Evolutionary conservation across 2,329 filamentous ascomycete genomes (phyloP).

Genomic region (Pseudocercospora macadamiae): DNA sequence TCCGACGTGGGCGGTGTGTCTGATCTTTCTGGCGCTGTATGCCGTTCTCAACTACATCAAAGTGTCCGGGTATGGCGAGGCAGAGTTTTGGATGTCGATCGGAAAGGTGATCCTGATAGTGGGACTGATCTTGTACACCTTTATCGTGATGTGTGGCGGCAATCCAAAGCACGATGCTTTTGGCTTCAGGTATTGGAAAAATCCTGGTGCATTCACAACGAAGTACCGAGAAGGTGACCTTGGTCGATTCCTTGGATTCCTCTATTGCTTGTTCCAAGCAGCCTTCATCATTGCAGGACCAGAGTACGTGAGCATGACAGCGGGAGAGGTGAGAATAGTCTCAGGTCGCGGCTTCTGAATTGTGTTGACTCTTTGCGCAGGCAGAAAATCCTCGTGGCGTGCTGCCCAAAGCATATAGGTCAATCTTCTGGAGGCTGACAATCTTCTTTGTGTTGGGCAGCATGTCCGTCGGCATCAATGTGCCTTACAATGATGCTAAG

Average conservation of each 20-base stretch:
- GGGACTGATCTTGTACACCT: constrained; percentile 74
- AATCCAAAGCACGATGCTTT: constrained; percentile 73
- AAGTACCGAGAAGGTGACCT: constrained; percentile 64
- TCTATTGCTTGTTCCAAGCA: constrained; percentile 73
- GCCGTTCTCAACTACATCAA: constrained; percentile 70
- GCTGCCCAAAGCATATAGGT: constrained; percentile 73
- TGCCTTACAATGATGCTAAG: constrained; percentile 69
- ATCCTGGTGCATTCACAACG: constrained; percentile 64
- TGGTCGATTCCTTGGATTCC: constrained; percentile 75
- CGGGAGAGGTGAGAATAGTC: constrained; percentile 51
- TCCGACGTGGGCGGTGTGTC: constrained; percentile 64
- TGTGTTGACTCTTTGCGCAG: constrained; percentile 38
- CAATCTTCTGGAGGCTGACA: constrained; percentile 76
- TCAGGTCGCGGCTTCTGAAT: not conserved
- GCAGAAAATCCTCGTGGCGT: constrained; percentile 70
- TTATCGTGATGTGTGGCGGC: constrained; percentile 77
- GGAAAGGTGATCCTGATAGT: constrained; percentile 69
- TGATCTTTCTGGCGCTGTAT: constrained; percentile 61
- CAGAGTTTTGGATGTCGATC: constrained; percentile 64
- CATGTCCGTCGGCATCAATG: constrained; percentile 70
- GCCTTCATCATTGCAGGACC: constrained; percentile 70
- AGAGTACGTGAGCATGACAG: constrained; percentile 67
- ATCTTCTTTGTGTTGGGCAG: constrained; percentile 76
- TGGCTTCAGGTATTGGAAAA: constrained; percentile 70
- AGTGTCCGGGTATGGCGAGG: constrained; percentile 74